Percentiles rank a stretch among this genome's conserved stretches.
Conservation (phyloP, 2,329 filamentous ascomycete species). For the Aspergillus niger region DNA sequence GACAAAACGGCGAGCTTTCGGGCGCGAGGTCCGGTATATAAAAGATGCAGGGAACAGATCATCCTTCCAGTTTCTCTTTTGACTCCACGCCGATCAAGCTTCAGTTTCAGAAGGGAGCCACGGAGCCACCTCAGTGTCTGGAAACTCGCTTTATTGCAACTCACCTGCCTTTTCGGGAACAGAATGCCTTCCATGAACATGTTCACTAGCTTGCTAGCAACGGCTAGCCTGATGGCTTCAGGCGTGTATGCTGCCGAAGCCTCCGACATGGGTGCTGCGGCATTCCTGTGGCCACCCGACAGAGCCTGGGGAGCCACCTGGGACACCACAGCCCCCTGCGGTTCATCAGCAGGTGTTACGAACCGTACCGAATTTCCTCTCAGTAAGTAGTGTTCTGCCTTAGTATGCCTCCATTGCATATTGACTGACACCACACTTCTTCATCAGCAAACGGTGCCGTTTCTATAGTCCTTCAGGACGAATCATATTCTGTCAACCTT, state of each 20-base stretch:
- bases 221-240: background rate
- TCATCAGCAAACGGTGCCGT: slow-evolving; percentile 56
- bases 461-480: slow-evolving; percentile 59
- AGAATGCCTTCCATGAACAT: slow-evolving; percentile 16
- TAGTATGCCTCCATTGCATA: too few relatives aligned
- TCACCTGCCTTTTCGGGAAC: background rate
- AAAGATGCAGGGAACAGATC: background rate
- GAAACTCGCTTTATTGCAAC: background rate
- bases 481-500: slow-evolving; percentile 58
- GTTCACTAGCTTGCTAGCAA: slow-evolving; percentile 1
- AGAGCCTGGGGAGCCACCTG: slow-evolving; percentile 56
- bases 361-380: slow-evolving; percentile 62
- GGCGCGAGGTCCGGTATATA: background rate
- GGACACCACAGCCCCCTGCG: slow-evolving; percentile 62
- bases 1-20: background rate
- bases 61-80: background rate
- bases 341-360: slow-evolving; percentile 50
- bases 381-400: slow-evolving; percentile 37
- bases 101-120: too few relatives aligned
- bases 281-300: slow-evolving; percentile 63
- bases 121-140: background rate
- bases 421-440: background rate
- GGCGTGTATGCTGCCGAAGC: slow-evolving; percentile 19
- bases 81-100: background rate
- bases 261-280: slow-evolving; percentile 57